These are phyloP conservation scores for Torrubiella hemipterigena DNA, from an alignment of 2,329 filamentous ascomycete species.

Conservation along the genomic window DNA sequence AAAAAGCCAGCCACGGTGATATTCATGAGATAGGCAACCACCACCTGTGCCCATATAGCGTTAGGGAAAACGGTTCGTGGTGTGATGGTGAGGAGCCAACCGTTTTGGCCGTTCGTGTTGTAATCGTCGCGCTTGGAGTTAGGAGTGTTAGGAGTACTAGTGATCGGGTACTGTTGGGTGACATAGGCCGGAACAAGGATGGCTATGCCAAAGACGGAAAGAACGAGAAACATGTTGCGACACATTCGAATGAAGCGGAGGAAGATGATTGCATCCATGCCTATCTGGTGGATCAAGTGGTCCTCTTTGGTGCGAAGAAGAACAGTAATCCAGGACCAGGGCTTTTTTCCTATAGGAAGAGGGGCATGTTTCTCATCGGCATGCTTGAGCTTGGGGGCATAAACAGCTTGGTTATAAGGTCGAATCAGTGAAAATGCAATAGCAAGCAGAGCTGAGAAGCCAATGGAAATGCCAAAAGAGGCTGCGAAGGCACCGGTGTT, in stretches of 20 bases:
- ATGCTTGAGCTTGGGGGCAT: conserved; percentile 88
- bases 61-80: conserved; percentile 40
- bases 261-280: conserved; percentile 85
- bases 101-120: conserved; percentile 13
- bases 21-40: conserved; percentile 55
- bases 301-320: conserved; percentile 68
- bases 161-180: conserved; percentile 21
- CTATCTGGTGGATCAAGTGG: conserved; percentile 67
- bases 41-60: conserved; percentile 46
- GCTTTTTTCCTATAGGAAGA: conserved; percentile 72
- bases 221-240: conserved; percentile 70
- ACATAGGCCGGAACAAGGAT: conserved; percentile 77
- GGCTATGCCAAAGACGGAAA: conserved; percentile 60
- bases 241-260: conserved; percentile 84
- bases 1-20: conserved; percentile 67
- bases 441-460: conserved; percentile 60
- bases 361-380: conserved; percentile 83
- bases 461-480: conserved; percentile 67
- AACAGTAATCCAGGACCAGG: conserved; percentile 77
- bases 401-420: conserved; percentile 84
- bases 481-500: conserved; percentile 56
- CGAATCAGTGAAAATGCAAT: conserved; percentile 79
- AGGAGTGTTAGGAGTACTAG: conserved; percentile 1
- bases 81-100: conserved; percentile 48
- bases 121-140: too few relatives aligned